Percentiles rank a stretch among this genome's conserved stretches.
phyloP scores from a whole-genome alignment of 495 filamentous ascomycete species.

The Cryomyces antarcticus region DNA sequence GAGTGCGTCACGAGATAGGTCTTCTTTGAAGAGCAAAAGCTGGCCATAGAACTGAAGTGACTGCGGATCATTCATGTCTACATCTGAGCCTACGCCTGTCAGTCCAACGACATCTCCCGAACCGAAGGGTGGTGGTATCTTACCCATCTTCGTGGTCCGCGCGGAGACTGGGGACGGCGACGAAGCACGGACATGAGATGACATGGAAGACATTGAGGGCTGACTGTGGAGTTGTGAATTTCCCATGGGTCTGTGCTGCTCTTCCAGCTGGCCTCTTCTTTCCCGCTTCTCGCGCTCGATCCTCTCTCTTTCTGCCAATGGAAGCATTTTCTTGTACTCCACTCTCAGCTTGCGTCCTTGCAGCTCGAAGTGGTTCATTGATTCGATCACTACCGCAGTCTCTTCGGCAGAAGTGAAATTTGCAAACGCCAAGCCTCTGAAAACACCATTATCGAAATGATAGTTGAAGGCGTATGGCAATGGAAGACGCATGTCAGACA shows the following conservation, averaged over 20 bases:
- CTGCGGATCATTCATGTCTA: constrained; percentile 74
- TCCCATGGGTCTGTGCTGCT: constrained; percentile 69
- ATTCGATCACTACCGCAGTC: constrained; percentile 72
- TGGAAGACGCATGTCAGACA: constrained; percentile 79
- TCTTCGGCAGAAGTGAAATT: constrained; percentile 95
- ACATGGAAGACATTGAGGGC: constrained; percentile 64
- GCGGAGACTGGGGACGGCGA: constrained; percentile 54
- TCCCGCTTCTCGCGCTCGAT: constrained; percentile 96
- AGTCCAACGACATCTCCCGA: background rate
- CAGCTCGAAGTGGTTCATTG: constrained; percentile 85
- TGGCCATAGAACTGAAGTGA: constrained; percentile 78
- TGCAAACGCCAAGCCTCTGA: constrained; percentile 87
- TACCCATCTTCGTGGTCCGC: constrained; percentile 42
- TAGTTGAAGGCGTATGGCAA: constrained; percentile 98
- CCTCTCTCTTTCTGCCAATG: constrained; percentile 76
- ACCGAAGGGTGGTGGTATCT: constrained; percentile 9
- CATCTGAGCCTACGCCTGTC: constrained; percentile 25
- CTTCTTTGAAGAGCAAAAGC: constrained; percentile 72
- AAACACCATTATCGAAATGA: constrained; percentile 96
- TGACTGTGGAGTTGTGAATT: constrained; percentile 52
- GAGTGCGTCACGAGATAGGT: constrained; percentile 51
- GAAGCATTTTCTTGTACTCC: constrained; percentile 99
- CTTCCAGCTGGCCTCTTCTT: constrained; percentile 85
- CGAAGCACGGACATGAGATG: constrained; percentile 45
- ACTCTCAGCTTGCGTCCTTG: constrained; percentile 86